Base-by-base conservation (phyloP, 1,139 yeast genomes). In the Nakaseomyces delphensis region DNA sequence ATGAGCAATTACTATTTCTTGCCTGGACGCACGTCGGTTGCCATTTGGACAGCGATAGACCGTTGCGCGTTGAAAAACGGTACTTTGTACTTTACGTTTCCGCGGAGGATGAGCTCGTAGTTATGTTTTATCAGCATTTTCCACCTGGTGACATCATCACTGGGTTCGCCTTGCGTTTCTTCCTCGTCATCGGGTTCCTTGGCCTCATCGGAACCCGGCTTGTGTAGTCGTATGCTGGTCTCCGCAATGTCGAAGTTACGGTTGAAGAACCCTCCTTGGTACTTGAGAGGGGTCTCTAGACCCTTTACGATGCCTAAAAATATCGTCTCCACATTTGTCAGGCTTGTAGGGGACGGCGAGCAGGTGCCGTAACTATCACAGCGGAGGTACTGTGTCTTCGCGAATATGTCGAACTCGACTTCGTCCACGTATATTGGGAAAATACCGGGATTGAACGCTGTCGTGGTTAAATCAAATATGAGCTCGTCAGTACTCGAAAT, bases 361-460 rank as follows among this genome's bases (percentile, higher is more conserved):
- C 40, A 28, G 21, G 14, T 18, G 8, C 11, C 33, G 13, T 18
- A 9, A 8, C 38, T 48, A 10, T 48, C 57, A 23, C 58, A 59
- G 18, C 36, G 45, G 39, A 50, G 53, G 55, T 75, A 77, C 4
- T 79, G 74, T 43, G 93, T 77, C 53, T 83, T 81, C 1, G 96
- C 97, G 68, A 91, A 91, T 3, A 91, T 70, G 59, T 89, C 96
- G 38, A 91, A 62, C 53, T 86, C 93, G 5, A 82, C 81, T 7
- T 78, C 76, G 37, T 70, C 69, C 2, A 89, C 70, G 5, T 70
- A 69, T 3, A 89, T 77, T 1, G 84, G 72, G 53, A 83, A 71
- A 68, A 85, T 74, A 0, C 96, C 96, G 0, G 96, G 96, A 59
- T 91, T 91, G 51, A 80, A 75, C 1, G 94, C 95, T 48, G 78